Conservation (phyloP, 2,329 filamentous ascomycete genomes). For the Mycogone perniciosa region DNA sequence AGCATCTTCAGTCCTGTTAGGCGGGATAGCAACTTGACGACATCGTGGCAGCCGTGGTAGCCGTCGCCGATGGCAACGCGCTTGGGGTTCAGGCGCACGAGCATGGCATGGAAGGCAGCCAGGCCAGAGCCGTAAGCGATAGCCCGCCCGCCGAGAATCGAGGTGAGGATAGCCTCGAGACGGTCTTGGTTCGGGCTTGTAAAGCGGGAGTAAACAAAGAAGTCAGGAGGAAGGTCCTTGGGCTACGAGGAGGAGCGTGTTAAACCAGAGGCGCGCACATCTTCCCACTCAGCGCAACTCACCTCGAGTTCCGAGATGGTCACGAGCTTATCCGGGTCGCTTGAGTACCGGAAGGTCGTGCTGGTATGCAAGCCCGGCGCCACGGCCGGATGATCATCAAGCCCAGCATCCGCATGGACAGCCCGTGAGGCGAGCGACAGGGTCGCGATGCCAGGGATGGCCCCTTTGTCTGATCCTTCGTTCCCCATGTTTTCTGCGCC, state of each 20-base stretch:
- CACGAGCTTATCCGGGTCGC: constrained; percentile 60
- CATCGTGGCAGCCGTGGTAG: constrained; percentile 91
- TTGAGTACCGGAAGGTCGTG: constrained; percentile 80
- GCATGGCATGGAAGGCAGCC: constrained; percentile 78
- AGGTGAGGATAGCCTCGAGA: constrained; percentile 74
- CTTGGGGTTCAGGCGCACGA: constrained; percentile 77
- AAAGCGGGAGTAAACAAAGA: constrained; percentile 78
- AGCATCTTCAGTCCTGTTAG: constrained; percentile 70
- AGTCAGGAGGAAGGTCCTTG: constrained; percentile 43
- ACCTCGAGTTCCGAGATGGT: constrained; percentile 39
- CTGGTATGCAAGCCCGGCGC: constrained; percentile 86
- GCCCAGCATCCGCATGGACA: constrained; percentile 75
- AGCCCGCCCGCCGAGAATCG: constrained; percentile 61
- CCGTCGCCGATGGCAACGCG: constrained; percentile 76
- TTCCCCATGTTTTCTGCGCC: constrained; percentile 2
- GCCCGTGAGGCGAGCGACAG: constrained; percentile 59
- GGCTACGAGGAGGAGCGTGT: constrained; percentile 30
- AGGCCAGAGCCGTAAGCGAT: constrained; percentile 82
- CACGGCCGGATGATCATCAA: constrained; percentile 70
- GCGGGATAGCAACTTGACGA: constrained; percentile 66
- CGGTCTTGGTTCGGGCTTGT: constrained; percentile 75
- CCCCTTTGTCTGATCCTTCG: background rate
- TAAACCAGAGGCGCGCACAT: background rate
- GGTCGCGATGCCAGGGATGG: constrained; percentile 6
- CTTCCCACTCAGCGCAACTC: constrained; percentile 22